phyloP scores from a whole-genome alignment of 2,329 filamentous ascomycete genomes.

The Trichoderma koningiopsis region DNA sequence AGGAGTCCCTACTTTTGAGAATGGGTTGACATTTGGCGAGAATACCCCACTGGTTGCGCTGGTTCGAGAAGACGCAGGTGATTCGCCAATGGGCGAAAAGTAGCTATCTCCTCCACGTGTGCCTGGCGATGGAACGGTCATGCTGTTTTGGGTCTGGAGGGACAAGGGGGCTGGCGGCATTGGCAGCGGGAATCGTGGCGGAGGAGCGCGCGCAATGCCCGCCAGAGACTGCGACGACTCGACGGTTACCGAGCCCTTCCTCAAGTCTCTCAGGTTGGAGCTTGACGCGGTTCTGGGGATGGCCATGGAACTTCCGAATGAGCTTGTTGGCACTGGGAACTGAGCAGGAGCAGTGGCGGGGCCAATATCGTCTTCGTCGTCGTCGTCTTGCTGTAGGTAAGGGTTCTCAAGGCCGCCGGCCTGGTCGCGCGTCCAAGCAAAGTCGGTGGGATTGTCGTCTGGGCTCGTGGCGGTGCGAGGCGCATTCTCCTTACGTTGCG shows the following conservation, averaged over 20 bases:
- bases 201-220: constrained; percentile 60
- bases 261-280: constrained; percentile 73
- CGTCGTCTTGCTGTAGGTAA: constrained; percentile 67
- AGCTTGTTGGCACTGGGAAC: constrained; percentile 38
- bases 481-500: constrained; percentile 67
- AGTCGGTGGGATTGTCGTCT: constrained; percentile 66
- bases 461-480: constrained; percentile 50
- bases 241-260: constrained; percentile 74
- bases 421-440: constrained; percentile 75
- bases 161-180: constrained; percentile 62
- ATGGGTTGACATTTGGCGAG: constrained; percentile 57
- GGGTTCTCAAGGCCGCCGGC: constrained; percentile 74
- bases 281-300: constrained; percentile 60
- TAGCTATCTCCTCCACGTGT: constrained; percentile 76
- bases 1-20: constrained; percentile 70
- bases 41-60: constrained; percentile 78
- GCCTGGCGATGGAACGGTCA: constrained; percentile 59
- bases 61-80: constrained; percentile 73
- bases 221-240: constrained; percentile 66
- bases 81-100: constrained; percentile 85
- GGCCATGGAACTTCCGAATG: constrained; percentile 31
- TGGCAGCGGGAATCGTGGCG: constrained; percentile 71
- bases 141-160: constrained; percentile 60
- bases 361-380: constrained; percentile 60
- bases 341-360: constrained; percentile 42